These are phyloP conservation scores for Arthromyces matolae DNA, from an alignment of 768 basidiomycete genomes.

Conservation along the genomic window DNA sequence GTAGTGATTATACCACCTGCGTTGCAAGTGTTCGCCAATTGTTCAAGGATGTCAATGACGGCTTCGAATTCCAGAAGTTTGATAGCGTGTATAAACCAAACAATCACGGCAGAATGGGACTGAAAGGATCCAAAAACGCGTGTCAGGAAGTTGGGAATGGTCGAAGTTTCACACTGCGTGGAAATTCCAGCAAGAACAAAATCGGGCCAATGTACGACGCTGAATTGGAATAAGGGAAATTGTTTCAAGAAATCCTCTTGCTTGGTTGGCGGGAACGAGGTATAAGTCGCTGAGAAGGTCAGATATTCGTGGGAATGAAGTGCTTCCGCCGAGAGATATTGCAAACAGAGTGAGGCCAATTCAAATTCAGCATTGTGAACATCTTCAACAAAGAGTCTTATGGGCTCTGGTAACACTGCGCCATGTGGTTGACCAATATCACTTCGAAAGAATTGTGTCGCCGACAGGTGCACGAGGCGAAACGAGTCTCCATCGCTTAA, in stretches of 20 bases:
- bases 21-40: too few species aligned
- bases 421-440: neutral
- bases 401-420: neutral
- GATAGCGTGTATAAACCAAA: too few species aligned
- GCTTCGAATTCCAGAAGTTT: too few species aligned
- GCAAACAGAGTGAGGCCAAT: constrained; percentile 1
- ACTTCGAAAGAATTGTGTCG: neutral
- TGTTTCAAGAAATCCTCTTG: neutral
- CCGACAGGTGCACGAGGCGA: constrained; percentile 7
- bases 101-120: too few species aligned
- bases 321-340: neutral
- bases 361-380: neutral
- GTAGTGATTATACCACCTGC: too few species aligned
- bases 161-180: too few species aligned
- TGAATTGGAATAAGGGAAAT: constrained; percentile 4
- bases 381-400: constrained; percentile 1
- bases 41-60: too few species aligned
- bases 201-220: neutral
- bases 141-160: too few species aligned
- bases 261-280: neutral
- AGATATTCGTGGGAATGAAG: constrained; percentile 1
- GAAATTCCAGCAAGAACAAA: neutral
- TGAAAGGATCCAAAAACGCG: too few species aligned
- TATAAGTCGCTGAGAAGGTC: neutral
- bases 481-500: constrained; percentile 1